Evolutionary conservation across 495 filamentous ascomycete species (phyloP).

Genomic region (Penicillium desertorum): DNA sequence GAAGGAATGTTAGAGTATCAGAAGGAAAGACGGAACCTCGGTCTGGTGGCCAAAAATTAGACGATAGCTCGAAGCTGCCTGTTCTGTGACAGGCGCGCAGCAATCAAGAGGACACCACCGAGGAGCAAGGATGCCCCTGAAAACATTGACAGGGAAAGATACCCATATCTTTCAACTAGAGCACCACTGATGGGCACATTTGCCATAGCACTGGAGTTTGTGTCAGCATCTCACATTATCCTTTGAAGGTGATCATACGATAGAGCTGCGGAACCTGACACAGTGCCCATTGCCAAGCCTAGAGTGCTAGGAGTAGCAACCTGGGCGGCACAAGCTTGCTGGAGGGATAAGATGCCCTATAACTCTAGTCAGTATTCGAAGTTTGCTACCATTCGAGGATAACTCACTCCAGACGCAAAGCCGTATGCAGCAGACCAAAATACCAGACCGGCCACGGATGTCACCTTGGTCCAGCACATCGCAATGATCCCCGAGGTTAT

Average conservation of each 20-base stretch:
- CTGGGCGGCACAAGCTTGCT: conserved; percentile 44
- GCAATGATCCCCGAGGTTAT: conserved; percentile 53
- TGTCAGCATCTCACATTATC: not conserved
- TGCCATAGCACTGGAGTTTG: conserved; percentile 35
- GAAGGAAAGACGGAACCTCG: not conserved
- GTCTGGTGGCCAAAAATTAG: not conserved
- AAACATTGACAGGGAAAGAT: conserved; percentile 37
- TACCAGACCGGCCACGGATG: conserved; percentile 35
- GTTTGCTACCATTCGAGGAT: not conserved
- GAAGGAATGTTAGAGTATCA: accelerated
- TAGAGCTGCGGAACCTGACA: conserved; percentile 36
- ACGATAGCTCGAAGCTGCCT: conserved; percentile 23
- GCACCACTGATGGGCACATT: conserved; percentile 39
- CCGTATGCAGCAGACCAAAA: conserved; percentile 41
- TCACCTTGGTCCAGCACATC: conserved; percentile 40
- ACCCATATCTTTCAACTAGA: conserved; percentile 35
- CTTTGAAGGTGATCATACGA: conserved; percentile 27
- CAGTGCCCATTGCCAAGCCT: conserved; percentile 35
- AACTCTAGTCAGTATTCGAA: not conserved
- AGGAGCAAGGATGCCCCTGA: conserved; percentile 35
- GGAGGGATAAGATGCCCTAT: conserved; percentile 42
- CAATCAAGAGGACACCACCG: conserved; percentile 29
- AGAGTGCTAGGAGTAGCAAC: conserved; percentile 32
- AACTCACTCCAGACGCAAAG: conserved; percentile 41
- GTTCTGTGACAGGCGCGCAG: conserved; percentile 29